Evolutionary conservation across 2,329 filamentous ascomycete species (phyloP).

Genomic region (Helicocarpus griseus): DNA sequence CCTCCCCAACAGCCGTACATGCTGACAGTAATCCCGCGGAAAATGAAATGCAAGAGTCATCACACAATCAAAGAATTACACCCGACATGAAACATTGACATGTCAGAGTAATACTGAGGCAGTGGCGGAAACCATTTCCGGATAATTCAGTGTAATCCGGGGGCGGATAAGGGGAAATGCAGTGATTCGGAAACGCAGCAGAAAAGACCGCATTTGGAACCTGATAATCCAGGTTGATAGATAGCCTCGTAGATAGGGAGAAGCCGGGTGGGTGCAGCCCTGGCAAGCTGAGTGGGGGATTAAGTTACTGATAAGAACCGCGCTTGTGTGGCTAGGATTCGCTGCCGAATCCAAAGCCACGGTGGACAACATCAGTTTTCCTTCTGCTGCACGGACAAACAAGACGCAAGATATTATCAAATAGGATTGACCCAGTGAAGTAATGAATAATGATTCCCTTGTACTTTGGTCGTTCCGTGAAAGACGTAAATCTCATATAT

Average conservation of each 20-base stretch:
- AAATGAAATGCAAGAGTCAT: background rate
- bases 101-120: background rate
- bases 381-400: background rate
- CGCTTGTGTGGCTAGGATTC: background rate
- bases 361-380: background rate
- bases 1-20: background rate
- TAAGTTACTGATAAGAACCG: background rate
- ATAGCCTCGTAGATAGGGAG: background rate
- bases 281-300: background rate
- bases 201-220: background rate
- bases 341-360: background rate
- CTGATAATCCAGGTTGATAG: background rate
- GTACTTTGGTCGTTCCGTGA: background rate
- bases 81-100: background rate
- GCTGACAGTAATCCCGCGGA: background rate
- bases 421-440: background rate
- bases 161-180: background rate
- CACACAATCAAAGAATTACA: background rate
- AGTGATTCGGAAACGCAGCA: background rate
- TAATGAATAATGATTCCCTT: background rate
- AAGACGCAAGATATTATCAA: background rate
- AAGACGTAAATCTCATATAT: background rate
- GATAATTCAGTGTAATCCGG: background rate
- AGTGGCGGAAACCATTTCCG: background rate
- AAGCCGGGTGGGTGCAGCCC: background rate